Evolutionary conservation across 2,329 filamentous ascomycete species (phyloP).

Genomic region (Verticillium albo-atrum): DNA sequence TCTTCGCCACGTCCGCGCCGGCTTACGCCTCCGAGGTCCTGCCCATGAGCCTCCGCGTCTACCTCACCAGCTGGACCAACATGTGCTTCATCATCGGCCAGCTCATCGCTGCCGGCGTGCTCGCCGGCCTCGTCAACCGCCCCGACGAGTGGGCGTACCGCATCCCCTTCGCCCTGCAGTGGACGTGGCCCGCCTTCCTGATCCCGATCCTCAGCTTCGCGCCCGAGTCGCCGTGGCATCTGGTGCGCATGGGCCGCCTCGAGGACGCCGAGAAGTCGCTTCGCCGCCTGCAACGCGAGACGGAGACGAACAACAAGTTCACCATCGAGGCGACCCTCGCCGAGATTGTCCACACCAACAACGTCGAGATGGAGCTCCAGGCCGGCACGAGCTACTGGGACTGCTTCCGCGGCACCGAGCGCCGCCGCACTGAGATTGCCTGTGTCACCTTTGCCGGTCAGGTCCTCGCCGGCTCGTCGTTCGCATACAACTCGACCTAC

Average conservation of each 20-base stretch:
- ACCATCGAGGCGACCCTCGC: constrained; percentile 29
- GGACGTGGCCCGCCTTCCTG: constrained; percentile 41
- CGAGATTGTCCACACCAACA: constrained; percentile 37
- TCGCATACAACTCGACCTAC: constrained; percentile 31
- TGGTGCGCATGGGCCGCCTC: constrained; percentile 29
- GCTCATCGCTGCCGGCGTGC: constrained; percentile 31
- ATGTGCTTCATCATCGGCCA: constrained; percentile 38
- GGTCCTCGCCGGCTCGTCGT: constrained; percentile 18
- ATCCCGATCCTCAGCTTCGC: constrained; percentile 33
- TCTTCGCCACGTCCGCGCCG: constrained; percentile 38
- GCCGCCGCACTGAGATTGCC: constrained; percentile 29
- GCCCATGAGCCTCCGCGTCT: constrained; percentile 33
- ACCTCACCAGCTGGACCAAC: constrained; percentile 40
- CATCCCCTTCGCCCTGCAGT: constrained; percentile 44
- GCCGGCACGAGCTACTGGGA: constrained; percentile 30
- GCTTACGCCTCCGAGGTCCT: constrained; percentile 42
- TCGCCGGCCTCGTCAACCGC: constrained; percentile 27
- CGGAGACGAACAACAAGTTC: constrained; percentile 10
- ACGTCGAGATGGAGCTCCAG: constrained; percentile 26
- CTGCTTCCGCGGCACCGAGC: constrained; percentile 34
- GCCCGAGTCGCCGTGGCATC: constrained; percentile 42
- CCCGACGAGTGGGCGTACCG: constrained; percentile 38
- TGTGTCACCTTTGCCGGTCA: constrained; percentile 22
- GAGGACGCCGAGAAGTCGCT: constrained; percentile 24
- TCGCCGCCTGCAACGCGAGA: constrained; percentile 16